A percentile compares a stretch with the other conserved stretches of the same genome.
Conservation (phyloP, 805 yeast genomes). For the Hanseniaspora hatyaiensis region DNA sequence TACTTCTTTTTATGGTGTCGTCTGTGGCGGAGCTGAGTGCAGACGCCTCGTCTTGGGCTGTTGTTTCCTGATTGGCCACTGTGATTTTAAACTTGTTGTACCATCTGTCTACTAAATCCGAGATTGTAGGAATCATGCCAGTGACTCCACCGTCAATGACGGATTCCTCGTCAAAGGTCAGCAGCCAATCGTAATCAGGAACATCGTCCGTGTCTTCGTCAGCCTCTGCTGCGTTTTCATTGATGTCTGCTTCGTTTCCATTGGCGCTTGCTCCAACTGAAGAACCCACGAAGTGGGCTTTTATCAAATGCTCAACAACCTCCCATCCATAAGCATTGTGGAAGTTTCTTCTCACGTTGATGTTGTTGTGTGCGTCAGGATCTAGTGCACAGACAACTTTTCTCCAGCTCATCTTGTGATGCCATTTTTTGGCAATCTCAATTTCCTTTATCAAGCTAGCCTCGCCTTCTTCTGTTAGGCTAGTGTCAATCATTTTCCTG, state of each 20-base stretch:
- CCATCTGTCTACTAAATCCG: constrained; percentile 30
- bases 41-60: too few species aligned
- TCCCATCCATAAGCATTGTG: constrained; percentile 81
- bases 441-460: constrained; percentile 38
- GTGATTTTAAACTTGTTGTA: constrained; percentile 6
- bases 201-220: constrained; percentile 21
- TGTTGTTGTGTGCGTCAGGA: constrained; percentile 71
- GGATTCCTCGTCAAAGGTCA: constrained; percentile 27
- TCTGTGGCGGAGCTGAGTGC: too few species aligned
- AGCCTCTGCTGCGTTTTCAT: too few species aligned
- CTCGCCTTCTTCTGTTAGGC: constrained; percentile 16
- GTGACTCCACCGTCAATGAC: constrained; percentile 54
- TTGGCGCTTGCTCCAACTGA: too few species aligned
- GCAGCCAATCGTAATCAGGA: constrained; percentile 41
- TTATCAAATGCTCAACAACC: constrained; percentile 57
- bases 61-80: too few species aligned
- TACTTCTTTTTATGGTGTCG: constrained; percentile 33
- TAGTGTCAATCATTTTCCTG: constrained; percentile 21
- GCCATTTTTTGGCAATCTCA: constrained; percentile 58
- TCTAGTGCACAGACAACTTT: constrained; percentile 54
- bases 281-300: constrained; percentile 41
- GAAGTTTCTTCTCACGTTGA: constrained; percentile 57
- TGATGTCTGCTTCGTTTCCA: background rate
- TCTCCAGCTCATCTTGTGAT: constrained; percentile 57
- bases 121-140: constrained; percentile 53